phyloP scores from a whole-genome alignment of 352 stramenopile genomes.

The Phytopythium boreale region DNA sequence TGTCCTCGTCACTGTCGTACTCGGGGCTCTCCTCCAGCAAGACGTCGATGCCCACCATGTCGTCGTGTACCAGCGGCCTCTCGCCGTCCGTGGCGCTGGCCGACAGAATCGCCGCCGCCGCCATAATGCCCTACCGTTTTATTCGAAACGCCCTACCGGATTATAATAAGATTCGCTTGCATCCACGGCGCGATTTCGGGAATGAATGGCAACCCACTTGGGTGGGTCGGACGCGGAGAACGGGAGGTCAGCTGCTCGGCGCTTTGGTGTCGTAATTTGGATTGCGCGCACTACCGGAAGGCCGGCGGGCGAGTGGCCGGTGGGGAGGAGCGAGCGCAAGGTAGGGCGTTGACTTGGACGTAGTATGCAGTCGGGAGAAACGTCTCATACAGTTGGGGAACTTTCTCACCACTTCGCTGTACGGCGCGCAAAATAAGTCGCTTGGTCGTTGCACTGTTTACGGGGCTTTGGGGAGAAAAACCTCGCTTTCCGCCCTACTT shows the following conservation, averaged over 20 bases:
- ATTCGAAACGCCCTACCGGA: neutral
- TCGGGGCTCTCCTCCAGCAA: constrained; percentile 16
- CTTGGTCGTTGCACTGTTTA: neutral
- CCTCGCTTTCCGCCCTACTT: neutral
- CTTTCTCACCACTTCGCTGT: constrained; percentile 5
- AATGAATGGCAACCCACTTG: neutral
- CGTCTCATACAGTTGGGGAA: constrained; percentile 1
- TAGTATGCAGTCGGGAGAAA: neutral
- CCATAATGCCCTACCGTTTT: neutral
- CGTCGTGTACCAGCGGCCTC: neutral
- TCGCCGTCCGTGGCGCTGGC: too few relatives aligned
- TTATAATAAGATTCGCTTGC: neutral
- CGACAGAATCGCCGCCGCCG: neutral
- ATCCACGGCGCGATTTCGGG: too few relatives aligned
- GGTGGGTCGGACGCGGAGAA: neutral
- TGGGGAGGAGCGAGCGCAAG: neutral
- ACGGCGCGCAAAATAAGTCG: neutral
- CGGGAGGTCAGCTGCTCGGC: neutral
- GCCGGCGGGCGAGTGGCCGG: too few relatives aligned
- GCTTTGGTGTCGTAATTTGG: neutral
- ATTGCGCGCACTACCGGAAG: neutral
- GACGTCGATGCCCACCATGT: neutral
- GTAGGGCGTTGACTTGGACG: neutral
- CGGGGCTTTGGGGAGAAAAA: neutral
- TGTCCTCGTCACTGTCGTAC: constrained; percentile 13